Percentiles rank a stretch among this genome's conserved stretches.
These are phyloP conservation scores for Castanospermum australe DNA, from an alignment of 306 rosid genomes.

Conservation along the genomic window DNA sequence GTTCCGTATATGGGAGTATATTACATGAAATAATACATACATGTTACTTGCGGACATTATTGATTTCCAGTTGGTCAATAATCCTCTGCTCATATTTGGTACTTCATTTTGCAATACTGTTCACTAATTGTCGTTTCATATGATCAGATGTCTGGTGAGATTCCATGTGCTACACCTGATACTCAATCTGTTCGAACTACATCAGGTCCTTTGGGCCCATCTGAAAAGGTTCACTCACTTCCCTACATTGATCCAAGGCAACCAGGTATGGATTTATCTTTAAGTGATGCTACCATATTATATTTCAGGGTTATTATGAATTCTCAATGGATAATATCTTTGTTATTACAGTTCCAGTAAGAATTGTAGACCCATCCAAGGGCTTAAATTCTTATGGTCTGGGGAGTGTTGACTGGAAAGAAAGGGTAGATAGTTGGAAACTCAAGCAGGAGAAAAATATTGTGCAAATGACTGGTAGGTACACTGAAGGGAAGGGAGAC, in stretches of 20 bases:
- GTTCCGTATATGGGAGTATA: not conserved
- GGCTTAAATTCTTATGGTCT: constrained; percentile 95
- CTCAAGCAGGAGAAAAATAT: constrained; percentile 92
- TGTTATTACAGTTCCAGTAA: constrained; percentile 71
- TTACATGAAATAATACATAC: not conserved
- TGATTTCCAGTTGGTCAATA: not conserved
- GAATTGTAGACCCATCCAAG: constrained; percentile 92
- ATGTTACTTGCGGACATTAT: not conserved
- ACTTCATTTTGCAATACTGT: not conserved
- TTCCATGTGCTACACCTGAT: constrained; percentile 87
- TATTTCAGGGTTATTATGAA: constrained; percentile 21
- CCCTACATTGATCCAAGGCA: constrained; percentile 78
- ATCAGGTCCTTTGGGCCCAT: constrained; percentile 90
- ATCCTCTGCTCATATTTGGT: not conserved
- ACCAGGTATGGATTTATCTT: constrained; percentile 62
- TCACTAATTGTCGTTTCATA: not conserved
- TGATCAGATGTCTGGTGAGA: constrained; percentile 85
- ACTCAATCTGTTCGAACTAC: constrained; percentile 90
- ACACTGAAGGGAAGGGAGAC: constrained; percentile 86
- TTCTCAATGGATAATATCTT: constrained; percentile 16
- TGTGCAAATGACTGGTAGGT: constrained; percentile 73
- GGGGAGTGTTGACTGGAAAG: constrained; percentile 99
- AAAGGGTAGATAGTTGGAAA: constrained; percentile 99
- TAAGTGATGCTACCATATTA: not conserved
- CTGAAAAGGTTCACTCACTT: constrained; percentile 68